phyloP scores from a whole-genome alignment of 2,329 filamentous ascomycete genomes.

The Graphilbum sp. region DNA sequence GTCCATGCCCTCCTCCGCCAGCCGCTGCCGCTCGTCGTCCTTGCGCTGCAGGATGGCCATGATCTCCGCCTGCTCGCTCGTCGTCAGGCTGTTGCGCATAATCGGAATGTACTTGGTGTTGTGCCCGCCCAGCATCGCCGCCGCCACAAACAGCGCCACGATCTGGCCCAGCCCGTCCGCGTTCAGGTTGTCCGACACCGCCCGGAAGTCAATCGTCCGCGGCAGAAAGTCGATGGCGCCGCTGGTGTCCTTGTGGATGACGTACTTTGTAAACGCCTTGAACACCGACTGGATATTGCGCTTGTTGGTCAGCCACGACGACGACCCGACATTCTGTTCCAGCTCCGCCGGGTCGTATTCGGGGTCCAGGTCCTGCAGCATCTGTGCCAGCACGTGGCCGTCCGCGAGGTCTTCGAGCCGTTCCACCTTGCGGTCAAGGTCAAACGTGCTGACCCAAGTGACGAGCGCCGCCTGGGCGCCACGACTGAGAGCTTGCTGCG shows the following conservation, averaged over 20 bases:
- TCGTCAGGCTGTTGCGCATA: constrained; percentile 15
- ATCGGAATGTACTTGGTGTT: constrained; percentile 15
- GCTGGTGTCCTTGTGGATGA: constrained; percentile 18
- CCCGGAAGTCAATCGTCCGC: constrained; percentile 9
- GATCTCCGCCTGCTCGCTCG: constrained; percentile 26
- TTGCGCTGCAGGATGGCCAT: constrained; percentile 30
- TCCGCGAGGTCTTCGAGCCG: constrained; percentile 36
- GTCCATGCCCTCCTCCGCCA: constrained; percentile 20
- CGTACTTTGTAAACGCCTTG: constrained; percentile 68
- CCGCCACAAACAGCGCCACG: constrained; percentile 22
- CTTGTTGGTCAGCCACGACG: constrained; percentile 46
- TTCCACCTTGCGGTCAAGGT: constrained; percentile 26
- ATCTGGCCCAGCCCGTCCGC: constrained; percentile 9
- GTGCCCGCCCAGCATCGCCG: constrained; percentile 14
- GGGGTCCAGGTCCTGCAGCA: constrained; percentile 40
- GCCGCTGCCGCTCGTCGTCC: constrained; percentile 24
- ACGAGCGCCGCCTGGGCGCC: constrained; percentile 37
- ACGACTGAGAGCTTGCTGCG: constrained; percentile 19
- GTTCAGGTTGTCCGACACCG: constrained; percentile 10
- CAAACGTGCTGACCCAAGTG: constrained; percentile 36
- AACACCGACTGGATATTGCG: constrained; percentile 85
- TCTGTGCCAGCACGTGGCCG: constrained; percentile 35
- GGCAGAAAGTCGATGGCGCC: constrained; percentile 10
- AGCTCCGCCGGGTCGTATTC: constrained; percentile 39
- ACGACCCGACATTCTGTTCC: constrained; percentile 26